These are phyloP conservation scores for Lobosporangium transversale DNA, from an alignment of 192 early-diverging fungal genomes.

Conservation along the genomic window DNA sequence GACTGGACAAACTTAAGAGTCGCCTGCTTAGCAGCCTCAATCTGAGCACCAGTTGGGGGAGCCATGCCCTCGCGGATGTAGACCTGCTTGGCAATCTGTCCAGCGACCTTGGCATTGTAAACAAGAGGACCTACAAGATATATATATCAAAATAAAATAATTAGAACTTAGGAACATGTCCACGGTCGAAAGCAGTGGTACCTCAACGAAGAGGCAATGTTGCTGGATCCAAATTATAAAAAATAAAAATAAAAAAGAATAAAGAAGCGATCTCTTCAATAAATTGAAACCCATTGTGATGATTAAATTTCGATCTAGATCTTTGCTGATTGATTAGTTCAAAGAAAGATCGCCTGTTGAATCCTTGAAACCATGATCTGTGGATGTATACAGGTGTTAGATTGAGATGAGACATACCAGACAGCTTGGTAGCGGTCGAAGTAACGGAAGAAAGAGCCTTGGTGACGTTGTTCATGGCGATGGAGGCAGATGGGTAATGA, in stretches of 20 bases:
- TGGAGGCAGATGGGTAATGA: not conserved
- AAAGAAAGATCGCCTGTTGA: not conserved
- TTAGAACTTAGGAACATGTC: too few relatives aligned
- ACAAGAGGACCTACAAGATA: conserved; percentile 31
- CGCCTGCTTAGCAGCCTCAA: conserved; percentile 58
- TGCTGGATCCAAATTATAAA: too few relatives aligned
- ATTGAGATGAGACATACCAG: conserved; percentile 31
- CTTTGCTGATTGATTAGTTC: too few relatives aligned
- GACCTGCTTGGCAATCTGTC: conserved; percentile 71
- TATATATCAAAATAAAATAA: not conserved
- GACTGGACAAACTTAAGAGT: conserved; percentile 54
- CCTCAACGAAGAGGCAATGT: too few relatives aligned
- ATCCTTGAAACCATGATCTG: too few relatives aligned
- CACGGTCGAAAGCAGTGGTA: too few relatives aligned
- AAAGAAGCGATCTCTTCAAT: too few relatives aligned
- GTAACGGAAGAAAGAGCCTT: conserved; percentile 36
- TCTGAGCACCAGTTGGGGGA: conserved; percentile 61
- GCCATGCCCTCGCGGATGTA: conserved; percentile 70
- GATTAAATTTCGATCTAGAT: too few relatives aligned
- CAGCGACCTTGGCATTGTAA: conserved; percentile 67
- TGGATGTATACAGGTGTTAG: not conserved
- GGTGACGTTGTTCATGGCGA: conserved; percentile 47
- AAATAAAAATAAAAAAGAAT: too few relatives aligned
- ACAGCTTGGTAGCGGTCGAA: conserved; percentile 40
- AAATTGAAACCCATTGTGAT: too few relatives aligned